Evolutionary conservation across 345 rosid species (phyloP), one percentile per base, ranked within the genome.

Genomic region (Lepidium africanum): DNA sequence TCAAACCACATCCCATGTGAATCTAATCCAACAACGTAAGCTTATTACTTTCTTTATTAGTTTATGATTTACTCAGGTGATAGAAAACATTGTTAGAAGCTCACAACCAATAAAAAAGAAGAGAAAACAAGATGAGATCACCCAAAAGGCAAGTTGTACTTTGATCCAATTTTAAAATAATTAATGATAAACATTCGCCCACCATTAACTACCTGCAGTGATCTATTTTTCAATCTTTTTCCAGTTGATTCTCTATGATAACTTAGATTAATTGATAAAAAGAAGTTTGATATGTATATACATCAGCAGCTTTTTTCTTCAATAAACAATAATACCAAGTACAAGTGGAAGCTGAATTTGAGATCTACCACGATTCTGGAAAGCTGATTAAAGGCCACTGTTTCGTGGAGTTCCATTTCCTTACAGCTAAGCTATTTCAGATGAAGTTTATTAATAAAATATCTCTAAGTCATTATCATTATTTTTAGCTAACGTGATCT

Each of bases 61-160:
- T 36, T 54, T 65, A 65, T 40, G 38, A 38, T 27, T 69, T 53
- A 19, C 49, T 39, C 71, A 65, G 77, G 77, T 65, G 45, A n/a
- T 16, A 47, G 70, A 64, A 38, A 72, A 48, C 11, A 56, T 27
- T 19, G 67, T 33, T 65, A 30, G 63, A 70, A 65, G 59, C 53
- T 49, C 54, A 39, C 12, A 74, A 16, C 50, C 9, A 59, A 25
- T 14, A 5, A 4, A 10, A 15, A 7, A 0, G 33, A 30, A 47
- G 14, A 23, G 36, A 23, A 9, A 19, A 3, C 3, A 5, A 35
- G 69, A 60, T 74, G 68, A 67, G 58, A 67, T 60, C 78, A 62
- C 42, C 40, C 55, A 75, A 72, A 75, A 75, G 74, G 65, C 21
- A 55, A 39, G 60, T 39, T 75, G 78, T 69, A 75, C 78, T 75